Percentiles rank a stretch among this genome's conserved stretches.
These are phyloP conservation scores for Gnomoniopsis smithogilvyi DNA, from an alignment of 2,329 filamentous ascomycete species.

Conservation along the genomic window DNA sequence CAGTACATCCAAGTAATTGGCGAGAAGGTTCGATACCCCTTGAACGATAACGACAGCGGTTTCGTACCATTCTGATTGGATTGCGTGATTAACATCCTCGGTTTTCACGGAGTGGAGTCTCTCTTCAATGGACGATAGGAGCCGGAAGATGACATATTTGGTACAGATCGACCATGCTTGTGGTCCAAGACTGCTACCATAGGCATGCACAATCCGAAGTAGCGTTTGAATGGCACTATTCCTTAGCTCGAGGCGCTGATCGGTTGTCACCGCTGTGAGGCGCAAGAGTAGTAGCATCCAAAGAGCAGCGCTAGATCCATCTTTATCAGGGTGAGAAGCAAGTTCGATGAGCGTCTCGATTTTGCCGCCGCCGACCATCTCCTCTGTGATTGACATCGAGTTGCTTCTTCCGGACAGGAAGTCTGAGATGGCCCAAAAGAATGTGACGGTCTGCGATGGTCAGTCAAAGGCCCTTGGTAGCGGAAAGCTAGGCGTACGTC, in stretches of 20 bases:
- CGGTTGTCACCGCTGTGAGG: slow-evolving; percentile 67
- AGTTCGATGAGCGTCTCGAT: slow-evolving; percentile 56
- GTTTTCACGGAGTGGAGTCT: slow-evolving; percentile 43
- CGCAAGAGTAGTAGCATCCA: slow-evolving; percentile 76
- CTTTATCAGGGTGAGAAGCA: slow-evolving; percentile 56
- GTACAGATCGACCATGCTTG: slow-evolving; percentile 83
- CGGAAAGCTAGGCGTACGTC: not conserved
- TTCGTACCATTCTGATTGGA: slow-evolving; percentile 63
- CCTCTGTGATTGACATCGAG: slow-evolving; percentile 55
- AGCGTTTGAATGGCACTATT: slow-evolving; percentile 90
- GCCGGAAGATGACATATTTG: slow-evolving; percentile 74
- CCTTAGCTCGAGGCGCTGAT: slow-evolving; percentile 70
- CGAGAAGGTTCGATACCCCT: slow-evolving; percentile 69
- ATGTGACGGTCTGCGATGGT: slow-evolving; percentile 65
- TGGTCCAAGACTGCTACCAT: slow-evolving; percentile 74
- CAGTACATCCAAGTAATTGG: slow-evolving; percentile 73
- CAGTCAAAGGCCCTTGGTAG: not conserved
- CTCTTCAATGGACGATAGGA: slow-evolving; percentile 67
- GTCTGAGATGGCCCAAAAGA: slow-evolving; percentile 94
- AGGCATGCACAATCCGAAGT: slow-evolving; percentile 87
- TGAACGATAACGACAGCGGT: slow-evolving; percentile 72
- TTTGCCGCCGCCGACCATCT: slow-evolving; percentile 50
- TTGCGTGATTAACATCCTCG: slow-evolving; percentile 35
- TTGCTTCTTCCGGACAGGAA: slow-evolving; percentile 65
- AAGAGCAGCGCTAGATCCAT: slow-evolving; percentile 65